Conservation (phyloP, 1,139 yeast genomes). For the Suhomyces maxii region DNA sequence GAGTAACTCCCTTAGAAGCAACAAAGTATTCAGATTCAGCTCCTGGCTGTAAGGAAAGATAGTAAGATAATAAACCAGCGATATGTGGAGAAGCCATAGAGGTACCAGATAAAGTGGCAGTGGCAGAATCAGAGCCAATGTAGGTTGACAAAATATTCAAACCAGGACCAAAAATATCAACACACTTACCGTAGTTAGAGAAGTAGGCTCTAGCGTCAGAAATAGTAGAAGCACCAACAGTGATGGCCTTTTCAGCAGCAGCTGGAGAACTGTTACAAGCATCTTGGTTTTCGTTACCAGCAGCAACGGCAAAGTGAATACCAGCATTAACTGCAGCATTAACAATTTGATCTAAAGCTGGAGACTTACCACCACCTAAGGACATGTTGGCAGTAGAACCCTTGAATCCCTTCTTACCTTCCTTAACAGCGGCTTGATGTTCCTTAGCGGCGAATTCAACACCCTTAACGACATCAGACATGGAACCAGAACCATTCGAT, state of each 20-base stretch:
- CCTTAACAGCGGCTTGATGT: constrained; percentile 58
- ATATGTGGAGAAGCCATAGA: constrained; percentile 99
- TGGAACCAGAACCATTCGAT: constrained; percentile 75
- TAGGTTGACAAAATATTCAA: constrained; percentile 79
- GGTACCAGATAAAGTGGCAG: constrained; percentile 94
- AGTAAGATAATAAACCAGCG: constrained; percentile 87
- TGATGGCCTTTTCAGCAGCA: constrained; percentile 69
- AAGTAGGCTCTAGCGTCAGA: constrained; percentile 76
- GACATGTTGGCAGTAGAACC: constrained; percentile 92
- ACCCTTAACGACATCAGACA: constrained; percentile 81
- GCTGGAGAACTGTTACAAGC: constrained; percentile 88
- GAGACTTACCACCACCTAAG: constrained; percentile 83
- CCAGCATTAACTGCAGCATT: constrained; percentile 83
- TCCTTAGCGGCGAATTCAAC: constrained; percentile 74
- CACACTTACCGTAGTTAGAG: constrained; percentile 83
- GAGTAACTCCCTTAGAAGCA: constrained; percentile 64
- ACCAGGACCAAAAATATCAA: constrained; percentile 85
- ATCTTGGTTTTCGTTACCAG: constrained; percentile 84
- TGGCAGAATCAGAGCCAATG: constrained; percentile 79
- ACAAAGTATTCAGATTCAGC: constrained; percentile 68
- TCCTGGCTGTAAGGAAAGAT: constrained; percentile 87
- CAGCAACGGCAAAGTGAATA: constrained; percentile 82
- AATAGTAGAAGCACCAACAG: constrained; percentile 81
- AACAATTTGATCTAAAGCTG: constrained; percentile 78
- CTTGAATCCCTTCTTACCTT: constrained; percentile 64